Percentiles rank a stretch among this genome's conserved stretches.
Evolutionary conservation across 352 stramenopile genomes (phyloP).

Genomic region (Pythium rhizo-oryzae): DNA sequence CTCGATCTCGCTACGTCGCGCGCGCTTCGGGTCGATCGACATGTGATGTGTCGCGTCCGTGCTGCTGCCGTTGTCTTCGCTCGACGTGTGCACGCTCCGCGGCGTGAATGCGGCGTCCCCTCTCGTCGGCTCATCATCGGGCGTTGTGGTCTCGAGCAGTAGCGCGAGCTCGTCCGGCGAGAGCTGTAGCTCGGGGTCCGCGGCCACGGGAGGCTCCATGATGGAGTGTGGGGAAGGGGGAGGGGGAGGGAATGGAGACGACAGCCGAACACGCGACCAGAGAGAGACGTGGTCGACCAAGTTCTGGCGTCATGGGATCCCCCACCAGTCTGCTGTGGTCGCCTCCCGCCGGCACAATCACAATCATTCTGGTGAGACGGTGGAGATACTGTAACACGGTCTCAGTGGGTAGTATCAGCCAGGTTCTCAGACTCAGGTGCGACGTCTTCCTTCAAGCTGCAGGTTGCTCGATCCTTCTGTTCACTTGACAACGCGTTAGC

Average conservation of each 20-base stretch:
- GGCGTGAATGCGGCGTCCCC: neutral
- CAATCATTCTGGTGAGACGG: conserved; percentile 15
- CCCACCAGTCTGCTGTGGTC: neutral
- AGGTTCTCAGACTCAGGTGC: neutral
- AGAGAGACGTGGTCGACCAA: neutral
- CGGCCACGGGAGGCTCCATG: conserved; percentile 12
- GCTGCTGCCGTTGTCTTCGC: conserved; percentile 21
- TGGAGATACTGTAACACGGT: neutral
- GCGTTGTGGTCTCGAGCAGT: conserved; percentile 28
- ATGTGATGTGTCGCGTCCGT: neutral
- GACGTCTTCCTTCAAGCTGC: too few relatives aligned
- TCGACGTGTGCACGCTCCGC: conserved; percentile 11
- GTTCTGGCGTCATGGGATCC: neutral
- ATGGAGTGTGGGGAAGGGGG: neutral
- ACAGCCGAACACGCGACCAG: neutral
- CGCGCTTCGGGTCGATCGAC: conserved; percentile 26
- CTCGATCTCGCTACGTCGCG: conserved; percentile 56
- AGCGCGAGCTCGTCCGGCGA: conserved; percentile 27
- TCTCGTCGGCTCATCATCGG: conserved; percentile 12
- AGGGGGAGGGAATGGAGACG: neutral
- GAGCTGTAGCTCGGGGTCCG: conserved; percentile 27
- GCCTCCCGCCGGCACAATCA: neutral
- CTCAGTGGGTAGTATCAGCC: neutral
- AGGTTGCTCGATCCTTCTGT: too few relatives aligned
- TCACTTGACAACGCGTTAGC: too few relatives aligned